Base-by-base conservation (phyloP, 140 eudicot genomes). In the Erigeron philadelphicus region DNA sequence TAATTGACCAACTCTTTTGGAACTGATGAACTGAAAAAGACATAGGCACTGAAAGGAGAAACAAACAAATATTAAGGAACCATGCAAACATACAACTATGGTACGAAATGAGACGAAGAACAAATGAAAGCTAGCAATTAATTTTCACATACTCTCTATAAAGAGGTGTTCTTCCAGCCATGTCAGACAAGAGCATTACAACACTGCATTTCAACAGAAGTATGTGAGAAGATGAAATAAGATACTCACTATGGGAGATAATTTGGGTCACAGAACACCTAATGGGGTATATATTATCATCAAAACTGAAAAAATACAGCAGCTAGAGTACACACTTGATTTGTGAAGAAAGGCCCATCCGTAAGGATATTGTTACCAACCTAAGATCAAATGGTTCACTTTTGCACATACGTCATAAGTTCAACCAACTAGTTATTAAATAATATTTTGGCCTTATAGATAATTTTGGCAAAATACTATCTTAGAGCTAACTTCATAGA, bases 1-100 rank as follows among this genome's bases (percentile, higher is more conserved):
- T 86, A 77, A 75, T 61, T 83, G 48, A 92, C 87, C 81, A 92
- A 64, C 52, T 92, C 98, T 60, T 55, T 80, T 53, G 95, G 43
- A 76, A 88, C 81, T n/a, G 96, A 83, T 69, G 98, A 92, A 79
- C 98, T 92, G 78, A 92, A 92, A 74, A 75, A 92, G 66, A 92
- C 90, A 75, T 81, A 92, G 52, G 98, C 96, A 81, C 98, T 92
- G 76, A 72, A 72, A 74, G 74, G 60, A 66, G 75, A 56, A 77
- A 76, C 15, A 52, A 67, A 72, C 46, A 25, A 49, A 58, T 13
- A 63, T 68, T 54, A 46, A 81, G 58, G 68, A 75, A 66, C 48
- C 61, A 68, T 68, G 49, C 35, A 18, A 49, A 60, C n/a, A 64
- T 62, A 40, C 69, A 45, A 55, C 40, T 18, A 44, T 7, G 45